A percentile compares a stretch with the other conserved stretches of the same genome.
Conservation (phyloP, 495 filamentous ascomycete genomes). For the Aspergillus olivimuriae region DNA sequence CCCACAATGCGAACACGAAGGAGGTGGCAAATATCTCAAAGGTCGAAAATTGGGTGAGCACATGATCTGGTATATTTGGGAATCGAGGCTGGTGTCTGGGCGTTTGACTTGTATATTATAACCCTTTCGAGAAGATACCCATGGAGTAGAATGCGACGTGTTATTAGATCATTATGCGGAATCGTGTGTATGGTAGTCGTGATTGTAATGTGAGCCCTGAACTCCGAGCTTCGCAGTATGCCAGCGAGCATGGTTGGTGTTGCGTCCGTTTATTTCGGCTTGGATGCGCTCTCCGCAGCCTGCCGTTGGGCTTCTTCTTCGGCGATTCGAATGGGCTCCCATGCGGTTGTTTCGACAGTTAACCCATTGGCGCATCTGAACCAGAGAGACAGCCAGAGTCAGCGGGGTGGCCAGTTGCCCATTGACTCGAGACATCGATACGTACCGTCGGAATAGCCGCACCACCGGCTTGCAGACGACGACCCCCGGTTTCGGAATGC, state of each 20-base stretch:
- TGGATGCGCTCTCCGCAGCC: constrained; percentile 4
- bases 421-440: constrained; percentile 2
- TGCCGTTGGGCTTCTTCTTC: constrained; percentile 25
- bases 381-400: constrained; percentile 7
- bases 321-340: constrained; percentile 47
- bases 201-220: too few species aligned
- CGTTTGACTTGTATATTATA: constrained; percentile 20
- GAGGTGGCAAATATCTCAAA: constrained; percentile 18
- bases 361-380: constrained; percentile 68
- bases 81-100: constrained; percentile 13
- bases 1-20: constrained; percentile 13
- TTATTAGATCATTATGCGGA: too few species aligned
- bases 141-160: constrained; percentile 15
- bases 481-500: constrained; percentile 46
- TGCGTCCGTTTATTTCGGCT: too few species aligned
- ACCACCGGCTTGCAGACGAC: constrained; percentile 69
- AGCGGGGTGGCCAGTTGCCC: not conserved
- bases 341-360: constrained; percentile 76
- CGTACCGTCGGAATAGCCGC: constrained; percentile 74
- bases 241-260: too few species aligned
- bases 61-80: constrained; percentile 19
- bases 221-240: constrained; percentile 24
- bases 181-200: too few species aligned
- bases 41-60: constrained; percentile 23
- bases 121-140: constrained; percentile 35